A percentile compares a stretch with the other conserved stretches of the same genome.
These are phyloP conservation scores for Pleurotus salmoneostramineus DNA, from an alignment of 768 basidiomycete genomes.

Conservation along the genomic window DNA sequence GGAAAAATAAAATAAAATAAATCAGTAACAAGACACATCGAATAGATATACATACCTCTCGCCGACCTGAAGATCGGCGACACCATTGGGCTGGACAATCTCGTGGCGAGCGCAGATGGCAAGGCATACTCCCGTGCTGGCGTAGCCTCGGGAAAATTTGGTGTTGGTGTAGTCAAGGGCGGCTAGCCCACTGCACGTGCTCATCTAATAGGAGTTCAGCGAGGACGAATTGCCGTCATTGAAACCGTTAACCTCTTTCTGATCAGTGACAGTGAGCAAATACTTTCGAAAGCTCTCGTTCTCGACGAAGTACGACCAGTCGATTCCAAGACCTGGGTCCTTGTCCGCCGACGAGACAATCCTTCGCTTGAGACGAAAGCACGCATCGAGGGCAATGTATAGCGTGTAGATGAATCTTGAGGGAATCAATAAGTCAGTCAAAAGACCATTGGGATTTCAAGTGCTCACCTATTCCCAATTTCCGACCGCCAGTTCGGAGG, in stretches of 20 bases:
- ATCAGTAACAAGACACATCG: neutral
- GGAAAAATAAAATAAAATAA: neutral
- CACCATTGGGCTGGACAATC: constrained; percentile 19
- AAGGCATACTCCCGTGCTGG: constrained; percentile 21
- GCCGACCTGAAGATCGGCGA: constrained; percentile 23
- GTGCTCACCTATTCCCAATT: constrained; percentile 10
- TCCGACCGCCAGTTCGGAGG: constrained; percentile 16
- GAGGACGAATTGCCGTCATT: neutral
- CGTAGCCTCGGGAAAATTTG: constrained; percentile 16
- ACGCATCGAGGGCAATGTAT: constrained; percentile 26
- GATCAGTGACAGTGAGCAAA: constrained; percentile 15
- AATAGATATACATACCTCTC: neutral
- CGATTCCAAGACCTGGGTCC: constrained; percentile 23
- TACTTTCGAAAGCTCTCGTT: constrained; percentile 19
- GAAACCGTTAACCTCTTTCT: constrained; percentile 18
- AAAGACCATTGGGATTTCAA: neutral
- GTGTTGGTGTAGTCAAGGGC: constrained; percentile 21
- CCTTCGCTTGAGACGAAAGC: constrained; percentile 27
- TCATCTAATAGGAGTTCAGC: neutral
- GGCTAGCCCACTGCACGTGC: constrained; percentile 23
- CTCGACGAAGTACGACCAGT: constrained; percentile 24
- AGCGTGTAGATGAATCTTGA: constrained; percentile 20
- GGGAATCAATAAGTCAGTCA: neutral
- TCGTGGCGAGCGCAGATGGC: constrained; percentile 26
- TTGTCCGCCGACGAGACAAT: constrained; percentile 17